phyloP scores from a whole-genome alignment of 2,329 filamentous ascomycete genomes.

The Fusarium sacchari region DNA sequence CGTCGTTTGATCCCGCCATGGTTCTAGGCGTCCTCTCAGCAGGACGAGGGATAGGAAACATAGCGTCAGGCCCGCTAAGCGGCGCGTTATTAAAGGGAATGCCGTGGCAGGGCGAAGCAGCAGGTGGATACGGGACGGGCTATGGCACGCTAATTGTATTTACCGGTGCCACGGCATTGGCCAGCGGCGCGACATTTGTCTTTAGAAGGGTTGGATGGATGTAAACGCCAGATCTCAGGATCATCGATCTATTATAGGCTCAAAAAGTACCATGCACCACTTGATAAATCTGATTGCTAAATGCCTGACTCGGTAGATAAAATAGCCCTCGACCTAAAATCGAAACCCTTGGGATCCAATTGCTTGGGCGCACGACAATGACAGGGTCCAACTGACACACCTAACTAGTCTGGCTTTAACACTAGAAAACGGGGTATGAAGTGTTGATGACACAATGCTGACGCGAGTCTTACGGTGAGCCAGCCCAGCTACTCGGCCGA shows the following conservation, averaged over 20 bases:
- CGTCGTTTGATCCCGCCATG: constrained; percentile 60
- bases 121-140: constrained; percentile 46
- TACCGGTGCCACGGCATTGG: constrained; percentile 46
- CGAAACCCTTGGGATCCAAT: background rate
- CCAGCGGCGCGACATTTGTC: constrained; percentile 46
- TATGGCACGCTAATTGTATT: constrained; percentile 50
- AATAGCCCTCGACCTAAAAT: background rate
- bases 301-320: background rate
- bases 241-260: background rate
- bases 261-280: background rate
- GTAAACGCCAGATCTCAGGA: background rate
- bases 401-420: background rate
- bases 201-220: constrained; percentile 48
- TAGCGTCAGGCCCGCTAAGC: constrained; percentile 66
- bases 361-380: background rate
- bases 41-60: constrained; percentile 70
- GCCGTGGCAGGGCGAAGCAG: constrained; percentile 51
- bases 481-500: background rate
- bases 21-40: constrained; percentile 67
- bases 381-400: background rate
- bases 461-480: constrained; percentile 15
- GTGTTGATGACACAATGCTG: constrained; percentile 14
- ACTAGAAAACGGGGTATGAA: constrained; percentile 2
- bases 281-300: background rate
- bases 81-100: constrained; percentile 59